Base-by-base conservation (phyloP, 2,329 filamentous ascomycete genomes). In the Dactylellina haptotyla region DNA sequence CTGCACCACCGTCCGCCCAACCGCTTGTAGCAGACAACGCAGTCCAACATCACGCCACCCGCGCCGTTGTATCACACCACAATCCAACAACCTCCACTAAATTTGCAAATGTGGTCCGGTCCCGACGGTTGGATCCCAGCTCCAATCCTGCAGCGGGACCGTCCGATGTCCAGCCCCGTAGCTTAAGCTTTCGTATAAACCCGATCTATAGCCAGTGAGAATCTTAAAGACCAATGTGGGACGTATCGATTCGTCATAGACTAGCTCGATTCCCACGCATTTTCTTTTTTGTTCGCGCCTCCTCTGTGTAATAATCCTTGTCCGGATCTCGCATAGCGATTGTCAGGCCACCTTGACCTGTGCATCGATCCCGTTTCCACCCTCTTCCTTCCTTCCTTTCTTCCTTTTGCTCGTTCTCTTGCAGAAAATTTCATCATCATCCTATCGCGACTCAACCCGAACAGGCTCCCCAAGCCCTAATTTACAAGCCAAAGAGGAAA, bases 311-410 rank as follows among this genome's bases (percentile, higher is more conserved):
- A 32, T 26, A 28, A 72, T 61, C 67, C 69, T 54, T 66, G 69
- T 46, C 30, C 25, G 56, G 61, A 73, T 73, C 69, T 73, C 25
- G 69, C 69, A 72, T 58, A 43, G 32, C 23, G 43, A 23, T 61
- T 56, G 51, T 73, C 69, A 73, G 61, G 61, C 69, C 69, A 73
- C 69, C 61, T 50, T 73, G 61, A 73, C 58, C 66, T 64, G 53
- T 48, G 43, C 30, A 16, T n/a, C 25, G 39, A 20, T 43, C 32
- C 51, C 30, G 23, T 57, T 23, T 41, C 43, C 23, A 12, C 18
- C 20, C n/a, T 25, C 63, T 48, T 59, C 26, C 18, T n/a, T n/a
- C n/a, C n/a, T n/a, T n/a, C n/a, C n/a, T n/a, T n/a, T n/a, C n/a
- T n/a, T n/a, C n/a, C n/a, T n/a, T n/a, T n/a, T n/a, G n/a, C n/a